Conservation (phyloP, 257 asterid genomes). For the Striga asiatica region DNA sequence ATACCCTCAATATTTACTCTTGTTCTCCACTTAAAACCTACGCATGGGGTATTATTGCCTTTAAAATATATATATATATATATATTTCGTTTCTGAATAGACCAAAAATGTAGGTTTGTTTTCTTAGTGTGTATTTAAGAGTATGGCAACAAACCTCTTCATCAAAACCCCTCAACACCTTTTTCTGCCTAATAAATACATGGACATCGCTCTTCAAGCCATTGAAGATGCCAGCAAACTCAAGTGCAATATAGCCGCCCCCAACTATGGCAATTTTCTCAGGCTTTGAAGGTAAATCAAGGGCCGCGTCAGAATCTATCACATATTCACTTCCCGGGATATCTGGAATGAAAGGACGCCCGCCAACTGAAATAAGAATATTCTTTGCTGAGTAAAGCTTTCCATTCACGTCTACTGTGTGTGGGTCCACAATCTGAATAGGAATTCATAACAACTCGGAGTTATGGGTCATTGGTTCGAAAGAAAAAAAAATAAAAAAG, state of each 20-base stretch:
- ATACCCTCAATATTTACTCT: too few relatives aligned
- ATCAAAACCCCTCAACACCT: constrained; percentile 88
- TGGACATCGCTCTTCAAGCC: constrained; percentile 83
- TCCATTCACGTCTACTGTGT: constrained; percentile 83
- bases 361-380: constrained; percentile 88
- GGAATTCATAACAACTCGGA: neutral
- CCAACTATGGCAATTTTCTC: constrained; percentile 85
- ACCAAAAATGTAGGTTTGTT: neutral
- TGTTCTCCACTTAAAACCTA: too few relatives aligned
- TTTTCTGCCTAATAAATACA: constrained; percentile 85
- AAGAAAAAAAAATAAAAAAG: neutral
- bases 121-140: neutral
- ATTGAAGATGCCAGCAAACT: constrained; percentile 97
- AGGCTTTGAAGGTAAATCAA: constrained; percentile 83
- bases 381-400: constrained; percentile 80
- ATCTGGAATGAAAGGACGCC: constrained; percentile 94
- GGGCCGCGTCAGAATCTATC: constrained; percentile 95
- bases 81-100: neutral
- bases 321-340: constrained; percentile 87
- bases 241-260: constrained; percentile 96
- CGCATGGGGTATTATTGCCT: too few relatives aligned
- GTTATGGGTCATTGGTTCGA: neutral
- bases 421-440: constrained; percentile 72
- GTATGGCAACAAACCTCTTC: constrained; percentile 72
- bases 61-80: neutral